Evolutionary conservation across 2,329 filamentous ascomycete genomes (phyloP), one percentile per base, ranked within the genome.

Genomic region (Teratosphaeria zuluensis): DNA sequence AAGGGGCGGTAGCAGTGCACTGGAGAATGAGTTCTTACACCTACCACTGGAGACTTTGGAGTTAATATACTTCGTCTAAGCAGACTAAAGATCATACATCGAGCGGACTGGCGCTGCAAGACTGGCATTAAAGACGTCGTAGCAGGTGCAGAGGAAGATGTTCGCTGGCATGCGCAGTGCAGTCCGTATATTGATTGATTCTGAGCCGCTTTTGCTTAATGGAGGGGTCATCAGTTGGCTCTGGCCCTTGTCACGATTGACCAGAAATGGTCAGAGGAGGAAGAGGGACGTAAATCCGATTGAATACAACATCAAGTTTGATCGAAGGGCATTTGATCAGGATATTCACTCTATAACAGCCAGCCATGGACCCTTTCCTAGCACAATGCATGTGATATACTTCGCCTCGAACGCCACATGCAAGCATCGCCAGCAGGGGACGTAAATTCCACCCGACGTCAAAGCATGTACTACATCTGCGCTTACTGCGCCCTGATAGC

Each of bases 401-500:
- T 21, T 48, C 42, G 42, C 42, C 42, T 48, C n/a, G 21, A 48
- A 48, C 42, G 42, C 42, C 42, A 19, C 19, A 11, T n/a, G 42
- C n/a, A 21, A 48, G n/a, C 16, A 48, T 48, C 5, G 9, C 19
- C 9, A 19, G n/a, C n/a, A 48, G 42, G n/a, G 16, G 42, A 48
- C 19, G n/a, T n/a, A 11, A 28, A 28, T 48, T 21, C 16, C n/a
- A 48, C 16, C 42, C 19, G 16, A 4, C 42, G n/a, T 48, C 19
- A 21, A 8, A 48, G 16, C 42, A 48, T 48, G 16, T 8, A 31
- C 52, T 35, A 16, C 52, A 54, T 32, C 11, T 31, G 12, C 52
- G 19, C 38, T 38, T 68, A 70, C 65, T 76, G 78, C 65, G 77
- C 75, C 69, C 78, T 73, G 63, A 80, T 80, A 62, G 77, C 77